Conservation (phyloP, 208 protist genomes). For the Crithidia brevicula region DNA sequence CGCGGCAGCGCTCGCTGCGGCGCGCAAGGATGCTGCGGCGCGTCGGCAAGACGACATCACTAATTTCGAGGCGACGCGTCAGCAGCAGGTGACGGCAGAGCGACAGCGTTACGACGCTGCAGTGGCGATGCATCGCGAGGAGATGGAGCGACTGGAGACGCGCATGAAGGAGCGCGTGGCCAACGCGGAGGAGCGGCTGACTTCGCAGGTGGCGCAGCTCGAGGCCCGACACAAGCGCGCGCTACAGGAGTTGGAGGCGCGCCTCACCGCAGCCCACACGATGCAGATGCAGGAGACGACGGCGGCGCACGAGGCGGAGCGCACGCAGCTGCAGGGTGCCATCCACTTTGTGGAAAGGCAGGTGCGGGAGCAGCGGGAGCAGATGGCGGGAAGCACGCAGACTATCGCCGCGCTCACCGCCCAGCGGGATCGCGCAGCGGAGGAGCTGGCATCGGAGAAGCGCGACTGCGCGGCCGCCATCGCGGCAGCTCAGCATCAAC, state of each 20-base stretch:
- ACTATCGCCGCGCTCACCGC: slow-evolving; percentile 19
- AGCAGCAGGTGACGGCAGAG: slow-evolving; percentile 26
- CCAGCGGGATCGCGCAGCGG: slow-evolving; percentile 30
- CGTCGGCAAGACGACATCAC: slow-evolving; percentile 20
- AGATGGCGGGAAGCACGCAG: slow-evolving; percentile 16
- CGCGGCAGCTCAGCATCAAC: slow-evolving; percentile 23
- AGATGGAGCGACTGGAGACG: slow-evolving; percentile 27
- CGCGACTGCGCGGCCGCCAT: slow-evolving; percentile 23
- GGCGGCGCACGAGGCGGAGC: slow-evolving; percentile 23
- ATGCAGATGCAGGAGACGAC: slow-evolving; percentile 22
- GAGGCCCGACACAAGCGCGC: slow-evolving; percentile 15
- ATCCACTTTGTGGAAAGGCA: slow-evolving; percentile 16
- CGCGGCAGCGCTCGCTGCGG: slow-evolving; percentile 17
- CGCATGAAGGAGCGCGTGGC: slow-evolving; percentile 11
- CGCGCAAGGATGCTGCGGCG: slow-evolving; percentile 18
- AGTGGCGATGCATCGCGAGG: slow-evolving; percentile 22
- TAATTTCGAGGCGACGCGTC: slow-evolving; percentile 14
- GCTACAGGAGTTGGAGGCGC: slow-evolving; percentile 25
- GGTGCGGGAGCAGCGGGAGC: slow-evolving; percentile 17
- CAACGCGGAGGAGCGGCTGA: slow-evolving; percentile 14
- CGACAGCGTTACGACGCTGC: slow-evolving; percentile 32
- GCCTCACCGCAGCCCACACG: slow-evolving; percentile 29
- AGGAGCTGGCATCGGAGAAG: slow-evolving; percentile 36
- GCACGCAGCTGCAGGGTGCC: slow-evolving; percentile 1
- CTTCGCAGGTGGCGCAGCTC: slow-evolving; percentile 22